Base-by-base conservation (phyloP, 805 yeast species). In the Naumovozyma dairenensis region DNA sequence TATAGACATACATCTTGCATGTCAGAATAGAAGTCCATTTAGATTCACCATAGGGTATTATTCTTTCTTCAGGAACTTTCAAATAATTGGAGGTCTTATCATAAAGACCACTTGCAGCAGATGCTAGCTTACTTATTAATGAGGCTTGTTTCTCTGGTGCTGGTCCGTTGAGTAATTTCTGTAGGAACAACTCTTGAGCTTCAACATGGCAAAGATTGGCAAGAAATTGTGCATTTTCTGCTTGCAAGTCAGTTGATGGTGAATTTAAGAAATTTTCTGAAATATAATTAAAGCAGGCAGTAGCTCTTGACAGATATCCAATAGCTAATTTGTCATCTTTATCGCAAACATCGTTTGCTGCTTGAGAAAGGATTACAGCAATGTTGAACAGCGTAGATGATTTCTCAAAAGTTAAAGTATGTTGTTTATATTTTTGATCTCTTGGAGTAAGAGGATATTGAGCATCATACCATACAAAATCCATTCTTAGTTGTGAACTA, bases 261-360 rank as follows among this genome's bases (percentile, higher is more conserved):
- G 96, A 89, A 57, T 87, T 92, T 30, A 86, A 60, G 57, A 89
- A 89, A 56, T 80, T 82, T 44, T 81, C 89, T 28, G 78, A 68
- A 17, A 87, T 63, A 44, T 72, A 82, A 39, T 71, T 68, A 49
- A 71, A 80, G 20, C 85, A 69, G 1, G 96, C 93, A 4, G 92
- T 80, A 2, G 95, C 75, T 37, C 75, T 77, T 40, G 84, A 84
- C 47, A 80, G 72, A 31, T 63, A 57, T 25, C 70, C 71, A 40
- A 77, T 67, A 0, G 85, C 66, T n/a, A 57, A 55, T 45, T 82
- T 86, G 48, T 69, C 62, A 35, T 74, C 63, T 4, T 60, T 66
- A 3, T 57, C 62, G 10, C 60, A 39, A 3, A 53, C 51, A 9
- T 55, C 53, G 7, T 57, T 52, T 2, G 77, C 79, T 24, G 71